Evolutionary conservation across 495 filamentous ascomycete species (phyloP).

Genomic region (Cercophora scortea): DNA sequence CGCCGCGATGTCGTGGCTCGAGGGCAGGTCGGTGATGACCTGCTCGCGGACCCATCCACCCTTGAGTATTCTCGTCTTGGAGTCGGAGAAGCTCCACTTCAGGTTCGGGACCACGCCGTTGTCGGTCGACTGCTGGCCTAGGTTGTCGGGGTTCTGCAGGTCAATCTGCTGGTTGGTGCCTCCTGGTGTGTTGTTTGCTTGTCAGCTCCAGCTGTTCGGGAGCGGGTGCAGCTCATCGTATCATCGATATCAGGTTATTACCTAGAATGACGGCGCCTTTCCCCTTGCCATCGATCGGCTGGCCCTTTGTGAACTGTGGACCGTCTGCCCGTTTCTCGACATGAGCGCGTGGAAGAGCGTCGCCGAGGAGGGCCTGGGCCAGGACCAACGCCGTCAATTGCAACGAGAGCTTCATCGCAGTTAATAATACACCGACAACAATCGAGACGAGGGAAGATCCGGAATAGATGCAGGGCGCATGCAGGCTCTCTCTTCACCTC

Average conservation of each 20-base stretch:
- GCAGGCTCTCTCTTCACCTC: too few relatives aligned
- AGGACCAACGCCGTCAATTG: neutral
- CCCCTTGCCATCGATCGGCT: conserved; percentile 47
- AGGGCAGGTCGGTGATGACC: conserved; percentile 50
- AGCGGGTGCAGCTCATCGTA: neutral
- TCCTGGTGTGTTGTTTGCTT: conserved; percentile 16
- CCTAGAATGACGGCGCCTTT: conserved; percentile 44
- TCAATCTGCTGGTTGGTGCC: conserved; percentile 46
- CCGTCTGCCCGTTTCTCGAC: neutral
- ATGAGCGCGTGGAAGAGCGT: neutral
- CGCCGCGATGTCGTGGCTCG: conserved; percentile 53
- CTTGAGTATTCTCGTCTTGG: conserved; percentile 48
- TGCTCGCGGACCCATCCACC: conserved; percentile 61
- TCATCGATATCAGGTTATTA: neutral
- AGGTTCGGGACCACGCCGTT: conserved; percentile 49
- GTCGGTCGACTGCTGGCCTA: conserved; percentile 50
- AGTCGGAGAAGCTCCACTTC: conserved; percentile 60
- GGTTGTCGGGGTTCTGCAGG: conserved; percentile 52
- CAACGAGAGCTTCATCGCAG: conserved; percentile 4
- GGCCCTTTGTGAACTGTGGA: conserved; percentile 34
- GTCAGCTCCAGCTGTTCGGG: neutral
- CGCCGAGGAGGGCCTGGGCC: neutral
- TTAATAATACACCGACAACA: too few relatives aligned
- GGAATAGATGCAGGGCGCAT: too few relatives aligned
- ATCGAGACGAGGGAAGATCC: too few relatives aligned